Percentiles rank a stretch among this genome's conserved stretches.
These are phyloP conservation scores for Bjerkandera adusta DNA, from an alignment of 1,284 basidiomycete genomes.

Conservation along the genomic window DNA sequence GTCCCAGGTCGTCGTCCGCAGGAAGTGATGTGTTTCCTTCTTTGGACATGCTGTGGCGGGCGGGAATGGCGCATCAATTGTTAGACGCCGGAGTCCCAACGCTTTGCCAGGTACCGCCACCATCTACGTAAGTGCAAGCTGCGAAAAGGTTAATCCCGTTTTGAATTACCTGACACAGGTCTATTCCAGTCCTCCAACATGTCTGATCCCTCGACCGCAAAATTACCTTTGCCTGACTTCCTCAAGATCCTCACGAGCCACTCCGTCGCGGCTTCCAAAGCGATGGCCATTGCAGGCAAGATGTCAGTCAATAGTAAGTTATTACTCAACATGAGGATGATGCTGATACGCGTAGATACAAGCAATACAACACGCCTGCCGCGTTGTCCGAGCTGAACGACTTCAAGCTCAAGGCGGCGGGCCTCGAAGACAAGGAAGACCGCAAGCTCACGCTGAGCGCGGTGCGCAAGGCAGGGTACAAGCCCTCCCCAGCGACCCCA, in stretches of 20 bases:
- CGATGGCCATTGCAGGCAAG: slow-evolving; percentile 77
- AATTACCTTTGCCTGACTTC: slow-evolving; percentile 69
- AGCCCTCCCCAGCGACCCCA: slow-evolving; percentile 21
- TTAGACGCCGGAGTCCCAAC: neutral
- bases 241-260: slow-evolving; percentile 69
- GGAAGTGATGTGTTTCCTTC: slow-evolving; percentile 20
- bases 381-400: slow-evolving; percentile 60
- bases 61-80: slow-evolving; percentile 3
- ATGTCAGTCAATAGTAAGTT: slow-evolving; percentile 48
- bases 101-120: too few relatives aligned
- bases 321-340: neutral
- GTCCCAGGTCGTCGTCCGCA: neutral
- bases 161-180: neutral
- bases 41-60: too few relatives aligned
- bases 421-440: slow-evolving; percentile 68
- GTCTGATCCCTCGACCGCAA: slow-evolving; percentile 25
- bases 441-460: slow-evolving; percentile 63
- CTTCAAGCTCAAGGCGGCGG: slow-evolving; percentile 51
- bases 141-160: too few relatives aligned
- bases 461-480: slow-evolving; percentile 62
- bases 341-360: slow-evolving; percentile 58
- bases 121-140: too few relatives aligned
- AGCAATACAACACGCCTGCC: slow-evolving; percentile 63
- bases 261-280: slow-evolving; percentile 65
- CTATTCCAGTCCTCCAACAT: neutral